A percentile compares a stretch with the other conserved stretches of the same genome.
Conservation (phyloP, 495 filamentous ascomycete genomes). For the Aspergillus panamensis region DNA sequence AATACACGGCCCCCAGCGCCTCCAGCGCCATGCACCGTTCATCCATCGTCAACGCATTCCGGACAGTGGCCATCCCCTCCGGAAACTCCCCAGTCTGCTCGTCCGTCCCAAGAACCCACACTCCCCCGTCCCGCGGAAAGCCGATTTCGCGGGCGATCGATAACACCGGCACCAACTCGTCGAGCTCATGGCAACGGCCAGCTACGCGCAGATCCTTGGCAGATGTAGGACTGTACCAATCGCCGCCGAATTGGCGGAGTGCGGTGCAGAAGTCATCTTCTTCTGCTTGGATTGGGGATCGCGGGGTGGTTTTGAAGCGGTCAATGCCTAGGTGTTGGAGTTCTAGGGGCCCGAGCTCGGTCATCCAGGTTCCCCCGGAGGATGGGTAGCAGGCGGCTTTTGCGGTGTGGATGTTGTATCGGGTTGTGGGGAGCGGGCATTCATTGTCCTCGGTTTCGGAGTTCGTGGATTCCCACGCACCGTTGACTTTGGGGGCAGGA, state of each 20-base stretch:
- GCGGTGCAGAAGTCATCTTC: constrained; percentile 9
- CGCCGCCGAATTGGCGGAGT: constrained; percentile 8
- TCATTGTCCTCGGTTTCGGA: not conserved
- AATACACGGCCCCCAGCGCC: constrained; percentile 1
- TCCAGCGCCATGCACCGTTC: constrained; percentile 4
- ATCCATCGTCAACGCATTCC: constrained; percentile 12
- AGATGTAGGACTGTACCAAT: constrained; percentile 1
- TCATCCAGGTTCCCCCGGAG: constrained; percentile 10
- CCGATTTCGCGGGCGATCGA: constrained; percentile 4
- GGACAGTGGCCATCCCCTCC: not conserved
- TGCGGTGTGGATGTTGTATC: not conserved
- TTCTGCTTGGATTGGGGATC: constrained; percentile 5
- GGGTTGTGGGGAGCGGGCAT: constrained; percentile 12
- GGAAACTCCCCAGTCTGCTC: not conserved
- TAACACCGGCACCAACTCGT: constrained; percentile 3
- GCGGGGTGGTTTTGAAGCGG: constrained; percentile 1
- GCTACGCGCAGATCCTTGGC: not conserved
- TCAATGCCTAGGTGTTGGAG: constrained; percentile 3
- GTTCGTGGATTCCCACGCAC: not conserved
- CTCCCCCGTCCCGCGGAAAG: not conserved
- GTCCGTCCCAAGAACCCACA: not conserved
- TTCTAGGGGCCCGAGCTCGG: not conserved
- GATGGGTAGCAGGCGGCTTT: constrained; percentile 11
- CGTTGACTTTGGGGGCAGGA: not conserved
- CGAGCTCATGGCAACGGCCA: not conserved